Conservation (phyloP, 208 protist species). For the Polymyxa betae region DNA sequence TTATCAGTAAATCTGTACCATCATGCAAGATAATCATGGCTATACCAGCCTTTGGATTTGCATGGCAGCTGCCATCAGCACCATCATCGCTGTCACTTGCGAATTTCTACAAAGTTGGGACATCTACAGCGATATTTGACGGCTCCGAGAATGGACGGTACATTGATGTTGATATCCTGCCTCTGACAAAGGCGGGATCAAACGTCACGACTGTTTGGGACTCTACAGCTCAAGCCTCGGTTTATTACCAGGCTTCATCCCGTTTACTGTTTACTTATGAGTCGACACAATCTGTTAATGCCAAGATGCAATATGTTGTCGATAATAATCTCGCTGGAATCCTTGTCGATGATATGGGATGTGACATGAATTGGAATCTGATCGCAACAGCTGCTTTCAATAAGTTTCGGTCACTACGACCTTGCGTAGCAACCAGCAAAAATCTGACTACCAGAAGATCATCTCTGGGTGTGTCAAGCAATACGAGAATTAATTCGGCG, state of each 20-base stretch:
- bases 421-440: not conserved
- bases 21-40: not conserved
- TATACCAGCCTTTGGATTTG: not conserved
- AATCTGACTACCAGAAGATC: not conserved
- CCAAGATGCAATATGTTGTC: constrained; percentile 9
- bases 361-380: not conserved
- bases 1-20: too few relatives aligned
- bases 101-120: not conserved
- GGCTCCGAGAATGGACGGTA: not conserved
- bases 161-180: not conserved
- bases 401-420: not conserved
- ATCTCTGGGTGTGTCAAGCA: too few relatives aligned
- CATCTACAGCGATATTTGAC: not conserved
- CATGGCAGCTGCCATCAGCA: not conserved
- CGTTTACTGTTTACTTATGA: not conserved
- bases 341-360: not conserved
- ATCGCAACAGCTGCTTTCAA: not conserved
- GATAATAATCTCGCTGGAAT: not conserved
- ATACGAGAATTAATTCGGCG: too few relatives aligned
- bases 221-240: not conserved
- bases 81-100: not conserved
- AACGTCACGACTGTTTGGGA: not conserved
- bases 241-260: not conserved
- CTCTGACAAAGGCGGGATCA: not conserved
- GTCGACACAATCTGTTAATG: not conserved